Base-by-base conservation (phyloP, 805 yeast genomes). In the Huiozyma naganishii region DNA sequence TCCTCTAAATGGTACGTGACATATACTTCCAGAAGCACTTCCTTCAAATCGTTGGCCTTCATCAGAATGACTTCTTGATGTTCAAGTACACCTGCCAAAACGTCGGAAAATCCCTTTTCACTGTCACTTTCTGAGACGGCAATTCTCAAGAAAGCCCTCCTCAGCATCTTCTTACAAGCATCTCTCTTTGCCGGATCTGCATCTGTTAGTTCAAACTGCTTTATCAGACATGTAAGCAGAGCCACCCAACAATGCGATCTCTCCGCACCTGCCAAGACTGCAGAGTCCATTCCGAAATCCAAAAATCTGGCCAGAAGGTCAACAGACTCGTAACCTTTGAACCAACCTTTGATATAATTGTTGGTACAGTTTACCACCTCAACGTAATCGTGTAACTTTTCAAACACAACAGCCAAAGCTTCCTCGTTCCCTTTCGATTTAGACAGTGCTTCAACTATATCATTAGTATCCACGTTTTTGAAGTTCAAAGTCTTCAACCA, bases 1-100 rank as follows among this genome's bases (percentile, higher is more conserved):
- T 71, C 72, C 49, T 86, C 94, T 50, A 81, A 75, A 9, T 75
- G 66, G 52, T 78, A 82, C 0, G 88, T 77, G 3, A 76, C 59
- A 45, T 79, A 78, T 1, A 84, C 72, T 48, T 83, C 87, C 27
- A 69, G 69, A 23, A 87, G 60, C 12, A 83, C 72, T 1, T 70
- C 69, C 36, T 79, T 67, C 11, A 84, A 72, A 49, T 81, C 80
- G 0, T 79, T 74, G 5, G 82, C 55, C 6, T 77, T 75, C 6
- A 83, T 73, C 28, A 71, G 55, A 13, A 69, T 64, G 3, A 62
- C 50, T 3, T 71, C 69, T 1, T 80, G 68, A 4, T 73, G 60
- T 36, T 70, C 72, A 33, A 84, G 61, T 45, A 82, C 77, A 37
- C 64, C 61, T 29, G 77, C 71, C 50, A 82, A 71, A 2, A 82